Conservation (phyloP, 371 early-diverging fungal species). For the Haplosporangium sp. region DNA sequence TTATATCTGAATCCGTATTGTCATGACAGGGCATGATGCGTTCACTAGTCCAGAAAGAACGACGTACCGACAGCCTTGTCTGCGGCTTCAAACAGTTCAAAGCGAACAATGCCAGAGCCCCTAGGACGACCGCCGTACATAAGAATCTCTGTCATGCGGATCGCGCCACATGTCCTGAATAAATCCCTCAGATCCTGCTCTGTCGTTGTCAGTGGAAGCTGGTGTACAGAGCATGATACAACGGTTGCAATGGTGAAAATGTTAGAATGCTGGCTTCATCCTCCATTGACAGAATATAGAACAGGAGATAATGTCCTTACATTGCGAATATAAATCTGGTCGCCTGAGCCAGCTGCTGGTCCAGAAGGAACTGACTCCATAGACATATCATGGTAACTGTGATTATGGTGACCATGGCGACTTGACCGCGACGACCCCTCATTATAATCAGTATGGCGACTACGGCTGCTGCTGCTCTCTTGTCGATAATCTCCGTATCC, state of each 20-base stretch:
- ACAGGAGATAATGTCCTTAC: conserved; percentile 47
- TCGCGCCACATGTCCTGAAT: conserved; percentile 68
- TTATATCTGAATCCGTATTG: not conserved
- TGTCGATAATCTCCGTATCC: conserved; percentile 32
- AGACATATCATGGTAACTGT: conserved; percentile 13
- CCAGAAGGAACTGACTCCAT: conserved; percentile 47
- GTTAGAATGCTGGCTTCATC: too few species aligned
- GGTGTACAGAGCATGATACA: conserved; percentile 1
- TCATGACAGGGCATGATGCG: not conserved
- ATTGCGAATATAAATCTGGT: conserved; percentile 69
- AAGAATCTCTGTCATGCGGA: conserved; percentile 66
- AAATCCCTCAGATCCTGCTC: conserved; percentile 74
- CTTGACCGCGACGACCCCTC: conserved; percentile 10
- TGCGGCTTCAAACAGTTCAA: conserved; percentile 65
- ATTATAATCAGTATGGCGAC: conserved; percentile 18
- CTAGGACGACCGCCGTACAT: conserved; percentile 65
- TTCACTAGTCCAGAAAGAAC: not conserved
- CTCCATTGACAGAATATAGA: too few species aligned
- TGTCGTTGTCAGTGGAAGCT: conserved; percentile 75
- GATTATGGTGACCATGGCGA: conserved; percentile 6
- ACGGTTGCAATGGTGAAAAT: not conserved
- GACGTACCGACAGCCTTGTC: conserved; percentile 69
- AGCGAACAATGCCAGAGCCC: conserved; percentile 72
- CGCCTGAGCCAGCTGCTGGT: conserved; percentile 53
- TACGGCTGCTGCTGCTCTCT: conserved; percentile 14